Evolutionary conservation across 2,329 filamentous ascomycete genomes (phyloP).

Genomic region (Calonectria ilicicola): DNA sequence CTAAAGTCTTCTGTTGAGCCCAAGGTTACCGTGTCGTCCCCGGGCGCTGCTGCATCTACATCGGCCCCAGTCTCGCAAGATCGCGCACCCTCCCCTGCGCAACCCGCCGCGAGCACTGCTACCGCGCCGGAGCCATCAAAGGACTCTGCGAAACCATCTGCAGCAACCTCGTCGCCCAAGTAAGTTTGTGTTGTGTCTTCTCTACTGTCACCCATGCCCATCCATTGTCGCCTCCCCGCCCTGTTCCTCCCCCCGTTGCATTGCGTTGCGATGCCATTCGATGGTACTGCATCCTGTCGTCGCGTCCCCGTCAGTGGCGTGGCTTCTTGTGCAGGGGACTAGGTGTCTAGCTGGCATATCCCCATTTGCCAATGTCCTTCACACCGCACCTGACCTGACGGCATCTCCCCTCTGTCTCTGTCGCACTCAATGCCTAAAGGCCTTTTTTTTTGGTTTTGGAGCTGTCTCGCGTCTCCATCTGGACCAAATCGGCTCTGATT

Average conservation of each 20-base stretch:
- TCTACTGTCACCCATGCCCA: not conserved
- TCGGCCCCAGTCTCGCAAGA: slow-evolving; percentile 29
- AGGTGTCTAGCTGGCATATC: slow-evolving; percentile 38
- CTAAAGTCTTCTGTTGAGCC: slow-evolving; percentile 13
- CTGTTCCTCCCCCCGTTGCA: not conserved
- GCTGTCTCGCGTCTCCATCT: slow-evolving; percentile 1
- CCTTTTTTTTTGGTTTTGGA: slow-evolving; percentile 14
- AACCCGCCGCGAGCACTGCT: slow-evolving; percentile 18
- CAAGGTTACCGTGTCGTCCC: slow-evolving; percentile 24
- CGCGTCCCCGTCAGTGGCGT: slow-evolving; percentile 36
- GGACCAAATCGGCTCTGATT: slow-evolving; percentile 21
- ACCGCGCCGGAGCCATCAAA: slow-evolving; percentile 2
- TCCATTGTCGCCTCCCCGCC: not conserved
- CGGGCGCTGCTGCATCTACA: slow-evolving; percentile 26
- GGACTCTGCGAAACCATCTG: slow-evolving; percentile 10
- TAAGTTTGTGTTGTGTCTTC: slow-evolving; percentile 14
- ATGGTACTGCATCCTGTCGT: not conserved
- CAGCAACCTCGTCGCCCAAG: slow-evolving; percentile 19
- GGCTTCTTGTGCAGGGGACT: slow-evolving; percentile 37
- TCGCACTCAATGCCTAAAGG: slow-evolving; percentile 27
- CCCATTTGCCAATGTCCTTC: slow-evolving; percentile 39
- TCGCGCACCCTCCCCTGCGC: slow-evolving; percentile 32
- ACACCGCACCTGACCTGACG: slow-evolving; percentile 40
- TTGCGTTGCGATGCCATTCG: not conserved
- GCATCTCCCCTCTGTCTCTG: slow-evolving; percentile 26